Percentiles rank a stretch among this genome's conserved stretches.
These are phyloP conservation scores for Talinum fruticosum DNA, from an alignment of 148 eudicot genomes.

Conservation along the genomic window DNA sequence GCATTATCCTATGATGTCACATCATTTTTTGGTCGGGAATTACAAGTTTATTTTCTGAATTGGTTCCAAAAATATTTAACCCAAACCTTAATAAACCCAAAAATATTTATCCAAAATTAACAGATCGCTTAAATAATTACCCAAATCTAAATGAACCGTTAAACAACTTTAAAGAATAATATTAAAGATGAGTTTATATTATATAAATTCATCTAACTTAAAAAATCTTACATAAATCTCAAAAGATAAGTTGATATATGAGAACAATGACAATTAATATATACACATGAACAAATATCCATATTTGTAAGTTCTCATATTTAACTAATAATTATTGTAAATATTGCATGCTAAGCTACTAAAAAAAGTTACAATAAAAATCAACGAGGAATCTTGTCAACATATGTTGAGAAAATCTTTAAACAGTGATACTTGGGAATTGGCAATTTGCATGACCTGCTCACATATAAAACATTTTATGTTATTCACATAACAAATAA, in stretches of 20 bases:
- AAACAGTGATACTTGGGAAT: conserved; percentile 46
- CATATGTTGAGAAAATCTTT: conserved; percentile 20
- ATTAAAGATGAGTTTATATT: too few species aligned
- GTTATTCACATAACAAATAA: not conserved
- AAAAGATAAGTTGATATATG: not conserved
- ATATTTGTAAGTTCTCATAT: not conserved
- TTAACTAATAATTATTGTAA: not conserved
- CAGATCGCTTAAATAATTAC: too few species aligned
- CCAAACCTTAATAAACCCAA: too few species aligned
- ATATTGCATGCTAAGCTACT: not conserved
- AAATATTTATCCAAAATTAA: too few species aligned
- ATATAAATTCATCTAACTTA: not conserved
- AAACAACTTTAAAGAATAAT: too few species aligned
- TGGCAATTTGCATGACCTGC: conserved; percentile 52
- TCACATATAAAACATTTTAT: not conserved
- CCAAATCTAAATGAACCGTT: too few species aligned
- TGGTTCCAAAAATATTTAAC: too few species aligned
- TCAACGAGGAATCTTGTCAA: not conserved
- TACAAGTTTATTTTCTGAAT: too few species aligned
- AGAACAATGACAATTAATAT: not conserved
- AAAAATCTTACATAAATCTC: not conserved
- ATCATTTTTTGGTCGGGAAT: too few species aligned
- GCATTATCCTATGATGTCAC: too few species aligned
- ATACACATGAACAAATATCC: not conserved
- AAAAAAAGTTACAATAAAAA: not conserved